Evolutionary conservation across 1,139 yeast species (phyloP).

Genomic region (Wickerhamomyces sp.): DNA sequence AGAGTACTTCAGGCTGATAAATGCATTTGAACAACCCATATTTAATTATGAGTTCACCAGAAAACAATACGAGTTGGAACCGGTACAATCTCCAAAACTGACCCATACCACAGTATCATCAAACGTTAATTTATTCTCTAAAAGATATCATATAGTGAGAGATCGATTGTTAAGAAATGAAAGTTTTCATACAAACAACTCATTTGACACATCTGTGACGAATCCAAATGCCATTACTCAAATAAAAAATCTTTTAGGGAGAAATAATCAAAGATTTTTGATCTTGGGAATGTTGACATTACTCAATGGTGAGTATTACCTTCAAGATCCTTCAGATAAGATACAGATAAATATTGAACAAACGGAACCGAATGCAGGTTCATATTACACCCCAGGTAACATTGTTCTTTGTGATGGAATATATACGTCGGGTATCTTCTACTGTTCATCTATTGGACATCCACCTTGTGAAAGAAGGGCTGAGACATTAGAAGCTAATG

Average conservation of each 20-base stretch:
- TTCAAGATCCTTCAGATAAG: constrained; percentile 79
- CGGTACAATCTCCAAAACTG: constrained; percentile 12
- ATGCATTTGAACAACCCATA: constrained; percentile 62
- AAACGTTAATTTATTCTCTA: constrained; percentile 34
- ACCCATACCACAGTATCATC: constrained; percentile 28
- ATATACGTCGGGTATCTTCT: constrained; percentile 63
- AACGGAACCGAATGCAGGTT: constrained; percentile 59
- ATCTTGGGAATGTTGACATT: constrained; percentile 71
- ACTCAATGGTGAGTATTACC: constrained; percentile 62
- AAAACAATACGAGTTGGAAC: constrained; percentile 51
- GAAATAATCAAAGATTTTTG: constrained; percentile 72
- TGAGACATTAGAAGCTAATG: constrained; percentile 62
- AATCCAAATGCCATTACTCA: constrained; percentile 56
- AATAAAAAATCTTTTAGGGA: constrained; percentile 79
- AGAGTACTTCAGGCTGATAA: constrained; percentile 65
- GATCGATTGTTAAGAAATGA: constrained; percentile 78
- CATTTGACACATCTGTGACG: constrained; percentile 29
- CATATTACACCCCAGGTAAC: constrained; percentile 76
- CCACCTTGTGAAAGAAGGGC: constrained; percentile 85
- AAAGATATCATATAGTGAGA: constrained; percentile 55
- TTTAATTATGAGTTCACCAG: constrained; percentile 61
- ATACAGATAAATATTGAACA: constrained; percentile 63
- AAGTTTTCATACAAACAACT: constrained; percentile 38
- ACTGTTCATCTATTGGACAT: constrained; percentile 74
- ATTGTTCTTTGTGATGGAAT: constrained; percentile 83